Conservation (phyloP, 208 protist species). For the Acanthamoeba rhysodes region DNA sequence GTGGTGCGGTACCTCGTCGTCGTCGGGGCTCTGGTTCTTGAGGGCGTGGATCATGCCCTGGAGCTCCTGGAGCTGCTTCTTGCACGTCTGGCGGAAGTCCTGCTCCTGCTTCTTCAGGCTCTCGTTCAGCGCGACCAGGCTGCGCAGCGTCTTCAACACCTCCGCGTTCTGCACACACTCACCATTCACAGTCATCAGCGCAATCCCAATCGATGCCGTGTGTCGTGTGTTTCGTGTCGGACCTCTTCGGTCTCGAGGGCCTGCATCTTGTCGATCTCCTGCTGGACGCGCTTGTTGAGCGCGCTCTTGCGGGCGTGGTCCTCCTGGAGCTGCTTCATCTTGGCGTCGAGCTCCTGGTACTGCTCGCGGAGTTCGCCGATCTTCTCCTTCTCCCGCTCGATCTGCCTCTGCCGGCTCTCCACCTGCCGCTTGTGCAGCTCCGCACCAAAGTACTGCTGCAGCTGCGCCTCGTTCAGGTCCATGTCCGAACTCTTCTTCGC, state of each 20-base stretch:
- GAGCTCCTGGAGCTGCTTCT: conserved; percentile 85
- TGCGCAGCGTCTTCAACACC: conserved; percentile 79
- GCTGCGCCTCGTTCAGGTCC: conserved; percentile 64
- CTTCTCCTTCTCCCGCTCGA: conserved; percentile 57
- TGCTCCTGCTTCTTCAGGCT: conserved; percentile 87
- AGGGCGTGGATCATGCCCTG: conserved; percentile 82
- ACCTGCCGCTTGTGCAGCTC: conserved; percentile 74
- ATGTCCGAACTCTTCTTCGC: conserved; percentile 58
- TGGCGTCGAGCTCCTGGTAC: conserved; percentile 69
- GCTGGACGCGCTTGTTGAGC: conserved; percentile 82
- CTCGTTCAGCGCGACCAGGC: conserved; percentile 87
- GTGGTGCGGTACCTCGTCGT: no score
- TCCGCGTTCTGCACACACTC: conserved; percentile 84
- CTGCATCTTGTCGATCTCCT: conserved; percentile 86
- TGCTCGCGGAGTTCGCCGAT: background rate
- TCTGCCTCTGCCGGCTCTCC: conserved; percentile 57
- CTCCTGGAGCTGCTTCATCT: conserved; percentile 67
- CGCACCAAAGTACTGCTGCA: conserved; percentile 74
- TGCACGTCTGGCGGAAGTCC: conserved; percentile 88
- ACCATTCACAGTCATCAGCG: no score
- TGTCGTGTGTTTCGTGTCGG: background rate
- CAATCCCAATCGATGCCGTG: no score
- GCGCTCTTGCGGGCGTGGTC: conserved; percentile 60
- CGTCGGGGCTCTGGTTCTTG: conserved; percentile 28
- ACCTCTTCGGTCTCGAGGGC: conserved; percentile 86